phyloP scores from a whole-genome alignment of 106 monocot genomes.

The Narthecium ossifragum region DNA sequence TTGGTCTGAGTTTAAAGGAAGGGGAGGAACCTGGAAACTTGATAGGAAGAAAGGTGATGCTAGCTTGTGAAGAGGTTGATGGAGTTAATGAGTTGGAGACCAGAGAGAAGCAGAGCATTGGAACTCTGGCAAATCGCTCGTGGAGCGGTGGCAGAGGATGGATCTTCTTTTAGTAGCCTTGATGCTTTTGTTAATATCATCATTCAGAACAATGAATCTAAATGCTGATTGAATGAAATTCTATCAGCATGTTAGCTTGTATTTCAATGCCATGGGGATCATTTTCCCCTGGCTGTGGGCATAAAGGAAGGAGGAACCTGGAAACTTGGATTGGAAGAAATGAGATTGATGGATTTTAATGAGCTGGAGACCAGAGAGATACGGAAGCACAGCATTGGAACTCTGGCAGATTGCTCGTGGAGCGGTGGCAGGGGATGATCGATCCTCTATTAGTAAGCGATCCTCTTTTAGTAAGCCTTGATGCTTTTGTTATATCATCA shows the following conservation, averaged over 20 bases:
- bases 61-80: slow-evolving; percentile 27
- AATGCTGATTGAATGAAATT: no score
- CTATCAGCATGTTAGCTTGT: no score
- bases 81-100: slow-evolving; percentile 35
- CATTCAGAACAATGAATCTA: no score
- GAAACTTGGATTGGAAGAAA: slow-evolving; percentile 16
- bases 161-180: not conserved
- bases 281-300: no score
- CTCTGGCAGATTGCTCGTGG: slow-evolving; percentile 14
- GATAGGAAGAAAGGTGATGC: slow-evolving; percentile 20
- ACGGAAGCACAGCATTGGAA: slow-evolving; percentile 9
- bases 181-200: no score
- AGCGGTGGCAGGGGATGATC: slow-evolving; percentile 8
- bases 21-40: slow-evolving; percentile 4
- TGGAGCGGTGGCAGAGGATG: slow-evolving; percentile 10
- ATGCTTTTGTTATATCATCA: no score
- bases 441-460: not conserved
- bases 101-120: slow-evolving; percentile 12
- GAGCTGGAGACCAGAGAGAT: slow-evolving; percentile 26
- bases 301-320: slow-evolving; percentile 18
- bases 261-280: no score
- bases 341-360: slow-evolving; percentile 41
- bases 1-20: slow-evolving; percentile 36
- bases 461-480: no score
- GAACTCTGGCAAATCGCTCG: slow-evolving; percentile 16